Percentiles rank a stretch among this genome's conserved stretches.
phyloP scores from a whole-genome alignment of 2,329 filamentous ascomycete species.

The Penicillium sp. region DNA sequence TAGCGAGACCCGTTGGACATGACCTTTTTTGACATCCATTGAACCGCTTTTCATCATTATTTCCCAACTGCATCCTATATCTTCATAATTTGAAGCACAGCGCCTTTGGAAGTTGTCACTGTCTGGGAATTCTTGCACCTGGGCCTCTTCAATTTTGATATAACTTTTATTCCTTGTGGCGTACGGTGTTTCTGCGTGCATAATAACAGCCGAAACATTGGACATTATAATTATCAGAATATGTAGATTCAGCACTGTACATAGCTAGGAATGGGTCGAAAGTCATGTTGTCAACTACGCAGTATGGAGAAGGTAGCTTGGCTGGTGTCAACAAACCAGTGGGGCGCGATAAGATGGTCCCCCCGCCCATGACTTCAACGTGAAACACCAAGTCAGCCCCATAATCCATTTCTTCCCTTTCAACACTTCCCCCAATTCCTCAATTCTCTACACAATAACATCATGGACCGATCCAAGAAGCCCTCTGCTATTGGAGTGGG shows the following conservation, averaged over 20 bases:
- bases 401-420: slow-evolving; percentile 3
- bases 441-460: neutral
- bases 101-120: slow-evolving; percentile 9
- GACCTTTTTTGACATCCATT: slow-evolving; percentile 9
- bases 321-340: neutral
- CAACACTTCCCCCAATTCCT: neutral
- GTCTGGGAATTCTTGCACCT: neutral
- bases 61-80: slow-evolving; percentile 20
- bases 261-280: too few relatives aligned
- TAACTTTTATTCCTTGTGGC: neutral
- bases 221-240: neutral
- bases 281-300: too few relatives aligned
- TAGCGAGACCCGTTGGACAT: slow-evolving; percentile 10
- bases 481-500: slow-evolving; percentile 72
- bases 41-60: slow-evolving; percentile 12
- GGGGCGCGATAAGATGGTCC: slow-evolving; percentile 1
- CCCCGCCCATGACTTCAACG: slow-evolving; percentile 1
- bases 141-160: neutral
- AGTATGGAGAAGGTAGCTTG: too few relatives aligned
- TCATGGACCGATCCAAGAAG: slow-evolving; percentile 79
- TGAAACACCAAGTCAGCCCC: neutral
- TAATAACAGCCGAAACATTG: neutral
- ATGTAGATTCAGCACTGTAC: too few relatives aligned
- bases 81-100: slow-evolving; percentile 11
- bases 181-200: neutral